Percentiles rank a stretch among this genome's conserved stretches.
These are phyloP conservation scores for Coemansia sp. DNA, from an alignment of 192 early-diverging fungal genomes.

Conservation along the genomic window DNA sequence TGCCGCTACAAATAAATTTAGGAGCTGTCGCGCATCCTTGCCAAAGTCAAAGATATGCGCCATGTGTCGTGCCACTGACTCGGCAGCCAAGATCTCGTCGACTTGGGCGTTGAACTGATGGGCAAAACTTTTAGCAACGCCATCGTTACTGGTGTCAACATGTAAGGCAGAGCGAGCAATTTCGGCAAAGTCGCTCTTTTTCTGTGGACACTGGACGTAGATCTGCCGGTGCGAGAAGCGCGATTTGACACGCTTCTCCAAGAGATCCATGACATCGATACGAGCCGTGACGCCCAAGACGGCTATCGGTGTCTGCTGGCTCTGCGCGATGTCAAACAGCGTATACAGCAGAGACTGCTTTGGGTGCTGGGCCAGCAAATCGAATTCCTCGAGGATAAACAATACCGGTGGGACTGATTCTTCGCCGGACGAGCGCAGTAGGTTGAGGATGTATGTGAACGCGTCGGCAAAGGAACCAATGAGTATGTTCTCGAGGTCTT, in stretches of 20 bases:
- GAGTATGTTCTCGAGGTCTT: constrained; percentile 51
- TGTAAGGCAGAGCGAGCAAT: constrained; percentile 59
- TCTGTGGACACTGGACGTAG: constrained; percentile 61
- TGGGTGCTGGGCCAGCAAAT: constrained; percentile 87
- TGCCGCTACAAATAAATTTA: constrained; percentile 21
- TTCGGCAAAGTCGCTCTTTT: constrained; percentile 58
- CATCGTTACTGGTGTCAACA: constrained; percentile 16
- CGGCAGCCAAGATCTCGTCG: constrained; percentile 19
- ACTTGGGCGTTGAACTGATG: constrained; percentile 53
- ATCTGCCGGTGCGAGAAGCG: constrained; percentile 89
- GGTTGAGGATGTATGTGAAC: constrained; percentile 40
- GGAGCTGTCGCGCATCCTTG: constrained; percentile 38
- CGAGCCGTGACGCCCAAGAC: constrained; percentile 85
- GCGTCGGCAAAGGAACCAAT: constrained; percentile 43
- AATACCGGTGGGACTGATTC: constrained; percentile 52
- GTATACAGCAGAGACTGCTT: constrained; percentile 94
- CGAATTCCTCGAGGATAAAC: constrained; percentile 93
- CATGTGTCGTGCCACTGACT: constrained; percentile 13
- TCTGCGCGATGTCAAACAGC: constrained; percentile 88
- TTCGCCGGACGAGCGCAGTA: constrained; percentile 21
- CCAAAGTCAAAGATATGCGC: constrained; percentile 29
- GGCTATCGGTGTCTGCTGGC: constrained; percentile 76
- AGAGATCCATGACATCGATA: constrained; percentile 74
- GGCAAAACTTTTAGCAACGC: constrained; percentile 20
- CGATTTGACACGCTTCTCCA: constrained; percentile 95